A percentile compares a stretch with the other conserved stretches of the same genome.
These are phyloP conservation scores for Lenzites betulinus DNA, from an alignment of 768 basidiomycete genomes.

Conservation along the genomic window DNA sequence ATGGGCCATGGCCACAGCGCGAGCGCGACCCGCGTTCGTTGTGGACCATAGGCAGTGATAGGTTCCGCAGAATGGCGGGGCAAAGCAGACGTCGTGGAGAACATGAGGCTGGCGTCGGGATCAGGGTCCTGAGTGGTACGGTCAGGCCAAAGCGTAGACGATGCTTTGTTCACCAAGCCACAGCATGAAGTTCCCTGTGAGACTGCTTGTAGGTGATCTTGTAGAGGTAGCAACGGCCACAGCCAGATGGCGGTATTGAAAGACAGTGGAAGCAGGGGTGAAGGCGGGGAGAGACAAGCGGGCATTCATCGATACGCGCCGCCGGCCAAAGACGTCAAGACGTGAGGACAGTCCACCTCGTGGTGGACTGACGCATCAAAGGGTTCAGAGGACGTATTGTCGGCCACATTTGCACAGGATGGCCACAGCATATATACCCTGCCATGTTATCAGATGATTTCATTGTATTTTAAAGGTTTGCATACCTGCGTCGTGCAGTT, in stretches of 20 bases:
- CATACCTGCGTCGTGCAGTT: too few relatives aligned
- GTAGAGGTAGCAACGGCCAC: not conserved
- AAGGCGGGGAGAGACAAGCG: too few relatives aligned
- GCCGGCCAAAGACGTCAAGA: too few relatives aligned
- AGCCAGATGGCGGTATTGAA: not conserved
- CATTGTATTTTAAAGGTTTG: too few relatives aligned
- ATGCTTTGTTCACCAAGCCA: not conserved
- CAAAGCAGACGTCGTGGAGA: not conserved
- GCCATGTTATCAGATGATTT: too few relatives aligned
- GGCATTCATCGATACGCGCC: too few relatives aligned
- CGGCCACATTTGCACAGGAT: too few relatives aligned
- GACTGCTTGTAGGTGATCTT: not conserved
- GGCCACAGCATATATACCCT: too few relatives aligned
- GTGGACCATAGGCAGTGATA: not conserved
- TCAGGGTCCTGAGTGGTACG: not conserved
- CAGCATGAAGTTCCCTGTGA: not conserved
- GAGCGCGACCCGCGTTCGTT: not conserved
- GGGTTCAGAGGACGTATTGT: too few relatives aligned
- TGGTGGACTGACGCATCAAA: too few relatives aligned
- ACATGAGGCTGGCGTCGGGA: constrained; percentile 5
- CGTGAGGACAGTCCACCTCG: too few relatives aligned
- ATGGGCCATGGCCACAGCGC: not conserved
- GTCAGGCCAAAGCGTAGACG: not conserved
- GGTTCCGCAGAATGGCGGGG: not conserved
- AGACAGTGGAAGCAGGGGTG: not conserved